Evolutionary conservation across 1,284 basidiomycete genomes (phyloP), one percentile per base, ranked within the genome.

Genomic region (Tranzscheliella williamsii): DNA sequence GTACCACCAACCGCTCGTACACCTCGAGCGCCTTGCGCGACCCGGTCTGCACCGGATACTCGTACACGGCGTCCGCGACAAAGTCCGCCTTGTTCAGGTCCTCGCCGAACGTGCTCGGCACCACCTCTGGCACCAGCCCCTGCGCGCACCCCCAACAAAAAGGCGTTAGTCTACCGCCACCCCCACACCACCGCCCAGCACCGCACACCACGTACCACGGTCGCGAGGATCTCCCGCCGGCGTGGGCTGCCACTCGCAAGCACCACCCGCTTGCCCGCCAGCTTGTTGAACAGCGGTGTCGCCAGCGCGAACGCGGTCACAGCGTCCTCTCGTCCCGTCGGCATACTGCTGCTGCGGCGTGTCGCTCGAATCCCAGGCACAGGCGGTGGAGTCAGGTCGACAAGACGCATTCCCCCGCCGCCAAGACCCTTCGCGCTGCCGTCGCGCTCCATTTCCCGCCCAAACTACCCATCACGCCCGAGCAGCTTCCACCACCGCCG

Each of bases 11-110:
- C 15, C 66, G 40, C 38, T 65, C 38, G 36, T 77, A 76, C 7
- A 76, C 75, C 50, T 70, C 67, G 13, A 75, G 32, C 4, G 81
- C 83, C 81, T 96, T 97, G 64, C 93, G 87, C 2, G 85, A 86
- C 2, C 91, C 91, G 0, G 92, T 97, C 7, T 92, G 86, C 5
- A 95, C 89, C 0, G 93, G 90, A 76, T 98, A 97, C 75, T 95
- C 91, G 51, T 90, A 89, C 15, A 67, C 61, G 4, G 89, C 83
- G 57, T 89, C 84, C 21, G 85, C 85, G 50, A 87, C 71, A 51
- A 80, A 97, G 3, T 84, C 83, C 16, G 80, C 79, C 38, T 88
- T 81, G 0, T 85, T 82, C 13, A 97, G 80, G 70, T 93, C 82
- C 78, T 97, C 94, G 29, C 85, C 83, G 64, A 97, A 97, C 0